Base-by-base conservation (phyloP, 371 early-diverging fungal genomes). In the Syncephalis fuscata region DNA sequence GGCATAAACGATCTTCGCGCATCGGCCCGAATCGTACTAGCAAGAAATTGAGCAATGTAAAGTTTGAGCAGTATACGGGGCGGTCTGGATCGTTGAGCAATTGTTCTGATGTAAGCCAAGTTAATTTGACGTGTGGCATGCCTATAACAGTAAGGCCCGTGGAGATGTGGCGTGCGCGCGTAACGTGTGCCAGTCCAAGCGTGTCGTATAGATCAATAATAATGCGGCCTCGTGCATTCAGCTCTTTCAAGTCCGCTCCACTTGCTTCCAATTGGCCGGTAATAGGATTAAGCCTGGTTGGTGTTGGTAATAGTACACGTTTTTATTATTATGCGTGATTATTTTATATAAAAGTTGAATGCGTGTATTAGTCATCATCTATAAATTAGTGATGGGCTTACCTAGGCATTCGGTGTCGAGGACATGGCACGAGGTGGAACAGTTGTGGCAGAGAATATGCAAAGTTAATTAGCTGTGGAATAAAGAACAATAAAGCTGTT, bases 391-490 rank as follows among this genome's bases (percentile, higher is more conserved):
- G 17, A 59, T 52, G 2, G 67, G 68, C 41, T 64, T 67, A 68
- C 56, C 65, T 63, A 1, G 99, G 98, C 80, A 99, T 81, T 0
- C 99, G 71, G 58, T 99, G 99, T 5, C 98, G 75, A 7, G 98
- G 99, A 57, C 98, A 98, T n/a, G 86, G 88, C 2, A 96, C 75
- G n/a, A 97, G 54, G 17, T 82, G 74, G 59, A 92, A 87, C 8
- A 99, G 62, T 62, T 99, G 99, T 25, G 98, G 97, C 20, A 82
- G 71, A 2, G 93, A 93, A 50, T 92, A 85, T 27, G 90, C 15
- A 65, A 99, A 97, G 61, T 99, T 98, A 62, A 95, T 83, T 3
- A 95, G 75, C 60, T 99, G 99, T 0, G 95, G 97, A 3, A 86
- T 57, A 61, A 94, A 92, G 60, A 98, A 87, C 26, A 96, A 59